Evolutionary conservation across 345 rosid genomes (phyloP).

Genomic region (Hibiscus trionum): DNA sequence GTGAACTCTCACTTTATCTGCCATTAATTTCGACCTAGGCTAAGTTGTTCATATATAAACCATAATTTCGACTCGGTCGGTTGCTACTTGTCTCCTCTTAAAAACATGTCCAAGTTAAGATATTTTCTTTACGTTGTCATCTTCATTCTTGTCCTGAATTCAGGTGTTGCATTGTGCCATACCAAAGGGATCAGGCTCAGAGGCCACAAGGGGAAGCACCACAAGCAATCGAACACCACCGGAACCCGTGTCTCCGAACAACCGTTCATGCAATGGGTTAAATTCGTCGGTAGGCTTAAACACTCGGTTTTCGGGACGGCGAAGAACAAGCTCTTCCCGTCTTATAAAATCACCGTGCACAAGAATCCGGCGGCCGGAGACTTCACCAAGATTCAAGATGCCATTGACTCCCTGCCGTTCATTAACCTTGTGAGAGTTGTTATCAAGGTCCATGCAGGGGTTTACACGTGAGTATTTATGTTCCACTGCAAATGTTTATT

Average conservation of each 20-base stretch:
- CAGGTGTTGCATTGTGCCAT: constrained; percentile 43
- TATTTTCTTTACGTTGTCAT: constrained; percentile 13
- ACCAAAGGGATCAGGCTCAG: constrained; percentile 54
- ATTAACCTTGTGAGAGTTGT: constrained; percentile 78
- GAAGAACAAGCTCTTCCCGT: constrained; percentile 83
- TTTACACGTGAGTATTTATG: constrained; percentile 66
- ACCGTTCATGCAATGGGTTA: constrained; percentile 91
- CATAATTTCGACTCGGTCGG: background rate
- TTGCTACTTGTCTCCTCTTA: background rate
- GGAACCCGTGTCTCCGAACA: constrained; percentile 56
- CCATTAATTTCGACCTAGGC: background rate
- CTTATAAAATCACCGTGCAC: constrained; percentile 53
- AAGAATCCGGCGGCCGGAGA: constrained; percentile 60
- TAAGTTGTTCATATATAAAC: background rate
- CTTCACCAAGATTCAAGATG: constrained; percentile 83
- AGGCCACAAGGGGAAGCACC: constrained; percentile 14
- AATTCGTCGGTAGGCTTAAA: constrained; percentile 68
- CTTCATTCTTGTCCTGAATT: constrained; percentile 29
- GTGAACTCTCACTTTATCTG: constrained; percentile 42
- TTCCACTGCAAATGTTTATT: background rate
- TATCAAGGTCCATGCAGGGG: constrained; percentile 89
- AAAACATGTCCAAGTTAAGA: constrained; percentile 20
- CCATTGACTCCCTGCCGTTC: constrained; percentile 85
- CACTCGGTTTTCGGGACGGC: constrained; percentile 74
- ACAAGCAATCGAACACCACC: constrained; percentile 34